These are phyloP conservation scores for Nymphaea thermarum DNA, from an alignment of 164 flowering plant species.

Conservation along the genomic window DNA sequence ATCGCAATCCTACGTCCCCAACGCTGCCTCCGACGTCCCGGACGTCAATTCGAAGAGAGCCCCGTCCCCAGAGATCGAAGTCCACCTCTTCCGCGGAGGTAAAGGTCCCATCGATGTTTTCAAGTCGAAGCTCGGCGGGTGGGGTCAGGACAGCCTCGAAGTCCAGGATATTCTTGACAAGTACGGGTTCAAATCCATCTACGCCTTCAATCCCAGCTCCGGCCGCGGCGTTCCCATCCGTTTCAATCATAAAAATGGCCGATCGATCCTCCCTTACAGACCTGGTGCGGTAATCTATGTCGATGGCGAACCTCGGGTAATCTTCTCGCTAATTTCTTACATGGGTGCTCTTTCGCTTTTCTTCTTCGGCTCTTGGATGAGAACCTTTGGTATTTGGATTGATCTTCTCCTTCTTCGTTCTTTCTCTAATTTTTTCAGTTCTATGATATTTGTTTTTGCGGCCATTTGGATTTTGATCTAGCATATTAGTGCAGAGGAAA, in stretches of 20 bases:
- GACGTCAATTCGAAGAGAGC: too few relatives aligned
- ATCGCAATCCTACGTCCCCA: too few relatives aligned
- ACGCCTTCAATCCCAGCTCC: slow-evolving; percentile 25
- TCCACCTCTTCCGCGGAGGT: slow-evolving; percentile 31
- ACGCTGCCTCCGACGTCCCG: too few relatives aligned
- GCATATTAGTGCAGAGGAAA: too few relatives aligned
- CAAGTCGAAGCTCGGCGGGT: slow-evolving; percentile 37
- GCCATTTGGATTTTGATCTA: too few relatives aligned
- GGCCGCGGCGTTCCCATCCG: slow-evolving; percentile 45
- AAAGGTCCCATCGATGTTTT: slow-evolving; percentile 52
- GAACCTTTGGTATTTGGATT: not conserved
- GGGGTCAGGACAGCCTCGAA: slow-evolving; percentile 50
- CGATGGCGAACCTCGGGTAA: slow-evolving; percentile 65
- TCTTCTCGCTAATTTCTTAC: not conserved
- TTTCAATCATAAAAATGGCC: slow-evolving; percentile 34
- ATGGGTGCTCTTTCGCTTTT: not conserved
- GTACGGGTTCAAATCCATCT: slow-evolving; percentile 35
- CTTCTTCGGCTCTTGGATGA: not conserved
- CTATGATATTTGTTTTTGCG: too few relatives aligned
- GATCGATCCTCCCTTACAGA: slow-evolving; percentile 34
- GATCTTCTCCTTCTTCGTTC: not conserved
- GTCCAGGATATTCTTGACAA: slow-evolving; percentile 41
- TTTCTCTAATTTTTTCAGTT: too few relatives aligned
- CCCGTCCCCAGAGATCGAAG: slow-evolving; percentile 20
- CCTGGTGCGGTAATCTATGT: slow-evolving; percentile 36